Base-by-base conservation (phyloP, 2,329 filamentous ascomycete species). In the Nothomitra cinnamomea region DNA sequence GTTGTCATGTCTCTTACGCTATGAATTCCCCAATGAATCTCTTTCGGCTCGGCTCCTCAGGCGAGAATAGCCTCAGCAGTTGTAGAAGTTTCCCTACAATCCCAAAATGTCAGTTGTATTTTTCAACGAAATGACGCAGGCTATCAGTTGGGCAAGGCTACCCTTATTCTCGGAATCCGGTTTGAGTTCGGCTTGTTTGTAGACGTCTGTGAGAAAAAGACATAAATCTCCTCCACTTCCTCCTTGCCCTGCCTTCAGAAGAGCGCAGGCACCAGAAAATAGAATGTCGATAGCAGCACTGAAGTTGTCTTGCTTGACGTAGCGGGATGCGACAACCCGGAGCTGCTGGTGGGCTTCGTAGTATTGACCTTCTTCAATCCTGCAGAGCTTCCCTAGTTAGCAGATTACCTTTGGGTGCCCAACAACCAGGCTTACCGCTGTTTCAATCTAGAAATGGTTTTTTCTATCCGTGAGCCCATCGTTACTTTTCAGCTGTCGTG, bases 261-360 rank as follows among this genome's bases (percentile, higher is more conserved):
- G 78, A 25, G 89, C 82, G 60, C 85, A 82, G 1, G 90, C 84
- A 57, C 95, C 92, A 59, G 78, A 83, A 67, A 79, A 83, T 59
- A 98, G 77, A 59, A 96, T 84, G 60, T 95, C 86, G 65, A 88
- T 83, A 49, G 94, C 92, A 12, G 87, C 83, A 60, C 76, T 67
- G 77, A 85, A 95, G 75, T 90, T 90, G 57, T 78, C 73, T 43
- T 83, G 77, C 72, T 96, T 96, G 67, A 90, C 81, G 71, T 98
- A 94, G 55, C 94, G 88, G 40, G 87, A 84, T 57, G 89, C 89
- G 60, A 95, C 90, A 53, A 95, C 89, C 58, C 92, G 87, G 60
- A 95, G 87, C 73, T 98, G 92, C 69, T 98, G 92, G 71, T 96
- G 90, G 55, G 92, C 92, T 77, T 98, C 92, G 73, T 98, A 98